Evolutionary conservation across 129 eudicot species (phyloP), one percentile per base, ranked within the genome.

Genomic region (Centrapalus pauciflorus): DNA sequence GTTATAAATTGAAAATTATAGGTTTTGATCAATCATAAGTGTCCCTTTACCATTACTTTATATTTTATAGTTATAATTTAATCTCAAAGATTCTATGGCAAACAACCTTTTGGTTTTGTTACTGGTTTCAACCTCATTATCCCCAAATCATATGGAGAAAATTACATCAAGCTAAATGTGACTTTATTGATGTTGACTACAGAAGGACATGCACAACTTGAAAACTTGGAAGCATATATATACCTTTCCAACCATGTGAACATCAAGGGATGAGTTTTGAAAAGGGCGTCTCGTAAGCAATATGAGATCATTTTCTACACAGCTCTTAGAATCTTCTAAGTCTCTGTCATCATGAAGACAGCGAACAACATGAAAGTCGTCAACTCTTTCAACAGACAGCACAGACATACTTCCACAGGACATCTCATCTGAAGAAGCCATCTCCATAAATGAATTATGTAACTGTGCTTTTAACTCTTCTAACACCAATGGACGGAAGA

Each of bases 381-480:
- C 99, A 48, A 94, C 74, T 81, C 93, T 86, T 79, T 94, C 99
- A 75, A 94, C 86, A 2, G 97, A 89, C 77, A 94, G 55, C 70
- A 94, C 99, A 61, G 99, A 94, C 62, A 94, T 49, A 75, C 88
- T 74, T 68, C 96, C 95, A 61, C 87, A 82, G 19, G 78, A 79
- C 89, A 86, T 80, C 35, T 86, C 99, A 38, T 87, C 90, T 41
- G 78, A 38, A 61, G 96, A 86, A 65, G 79, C 24, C 81, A 79
- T 67, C 83, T 94, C 99, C 70, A 72, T 69, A 66, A 80, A 86
- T 60, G 93, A 82, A 79, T 77, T 89, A 50, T 79, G 79, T 56
- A 94, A 67, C 64, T 94, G 99, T 48, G 97, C 99, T 72, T 94
- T 94, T 48, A 94, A 79, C 72, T 94, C 99, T 82, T 94, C 99